Conservation (phyloP, 1,284 basidiomycete genomes). For the Ceratobasidium sp. region DNA sequence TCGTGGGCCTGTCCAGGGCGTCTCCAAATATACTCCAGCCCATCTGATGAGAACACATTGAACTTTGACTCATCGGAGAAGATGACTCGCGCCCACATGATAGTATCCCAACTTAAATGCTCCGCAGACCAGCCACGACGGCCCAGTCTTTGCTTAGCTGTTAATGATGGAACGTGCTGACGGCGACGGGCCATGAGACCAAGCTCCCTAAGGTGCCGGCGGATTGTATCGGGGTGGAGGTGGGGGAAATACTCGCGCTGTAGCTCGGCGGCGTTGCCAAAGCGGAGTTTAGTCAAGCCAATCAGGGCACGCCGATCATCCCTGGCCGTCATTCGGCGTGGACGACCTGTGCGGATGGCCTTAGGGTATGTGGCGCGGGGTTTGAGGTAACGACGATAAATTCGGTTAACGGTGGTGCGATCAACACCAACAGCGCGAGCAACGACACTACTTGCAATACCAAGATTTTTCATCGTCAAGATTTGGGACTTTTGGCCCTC, state of each 20-base stretch:
- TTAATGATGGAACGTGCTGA: background rate
- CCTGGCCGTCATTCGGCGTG: background rate
- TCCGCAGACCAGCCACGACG: background rate
- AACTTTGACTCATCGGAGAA: slow-evolving; percentile 23
- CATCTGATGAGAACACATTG: background rate
- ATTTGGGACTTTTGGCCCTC: slow-evolving; percentile 13
- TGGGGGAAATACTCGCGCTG: slow-evolving; percentile 11
- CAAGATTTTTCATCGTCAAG: background rate
- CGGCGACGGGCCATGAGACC: background rate
- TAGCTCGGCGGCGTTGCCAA: background rate
- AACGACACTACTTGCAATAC: background rate
- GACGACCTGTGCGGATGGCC: background rate
- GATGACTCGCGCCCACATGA: background rate
- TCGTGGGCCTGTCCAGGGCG: background rate
- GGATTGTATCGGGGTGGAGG: slow-evolving; percentile 12
- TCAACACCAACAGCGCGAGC: slow-evolving; percentile 1
- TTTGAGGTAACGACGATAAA: background rate
- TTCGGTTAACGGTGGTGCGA: background rate
- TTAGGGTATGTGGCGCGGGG: background rate
- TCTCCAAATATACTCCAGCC: slow-evolving; percentile 22
- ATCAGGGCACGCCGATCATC: background rate
- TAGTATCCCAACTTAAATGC: background rate
- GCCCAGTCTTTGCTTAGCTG: background rate
- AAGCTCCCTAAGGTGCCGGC: background rate
- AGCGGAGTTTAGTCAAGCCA: background rate